These are phyloP conservation scores for Phalaenopsis equestris DNA, from an alignment of 106 monocot genomes.

Conservation along the genomic window DNA sequence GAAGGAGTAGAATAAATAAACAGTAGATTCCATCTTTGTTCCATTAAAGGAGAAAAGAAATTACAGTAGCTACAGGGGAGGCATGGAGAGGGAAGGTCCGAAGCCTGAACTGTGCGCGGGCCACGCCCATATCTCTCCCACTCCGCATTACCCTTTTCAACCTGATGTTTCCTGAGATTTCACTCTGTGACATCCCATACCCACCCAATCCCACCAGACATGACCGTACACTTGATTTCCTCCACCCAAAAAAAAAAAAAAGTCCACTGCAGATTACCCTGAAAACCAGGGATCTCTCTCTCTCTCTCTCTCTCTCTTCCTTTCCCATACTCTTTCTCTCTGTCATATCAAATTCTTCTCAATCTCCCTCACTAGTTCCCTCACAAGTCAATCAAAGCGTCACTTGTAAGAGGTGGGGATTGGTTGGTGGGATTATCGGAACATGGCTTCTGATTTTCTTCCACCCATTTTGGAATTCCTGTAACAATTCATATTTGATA, in stretches of 20 bases:
- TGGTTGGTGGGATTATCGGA: conserved; percentile 16
- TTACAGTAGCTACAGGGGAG: background rate
- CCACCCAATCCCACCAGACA: conserved; percentile 1
- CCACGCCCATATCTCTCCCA: background rate
- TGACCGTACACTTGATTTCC: background rate
- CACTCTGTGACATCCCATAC: background rate
- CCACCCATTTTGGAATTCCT: background rate
- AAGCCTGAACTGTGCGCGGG: background rate
- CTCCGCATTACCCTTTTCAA: background rate
- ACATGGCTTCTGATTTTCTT: conserved; percentile 12
- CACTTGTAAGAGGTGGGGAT: conserved; percentile 10
- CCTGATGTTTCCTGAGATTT: conserved; percentile 20
- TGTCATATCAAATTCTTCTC: background rate
- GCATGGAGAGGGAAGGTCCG: background rate
- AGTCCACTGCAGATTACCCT: conserved; percentile 15
- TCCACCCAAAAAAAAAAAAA: background rate
- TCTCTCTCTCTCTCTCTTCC: background rate
- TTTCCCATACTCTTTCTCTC: background rate
- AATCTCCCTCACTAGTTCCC: background rate
- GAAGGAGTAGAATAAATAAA: too few species aligned
- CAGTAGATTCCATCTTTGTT: too few species aligned
- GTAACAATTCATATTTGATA: background rate
- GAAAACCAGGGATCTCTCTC: conserved; percentile 36
- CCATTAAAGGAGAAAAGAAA: background rate
- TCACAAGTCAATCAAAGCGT: conserved; percentile 14